Percentiles rank a stretch among this genome's conserved stretches.
phyloP scores from a whole-genome alignment of 345 rosid species.

The Eucalyptus sideroxylon region DNA sequence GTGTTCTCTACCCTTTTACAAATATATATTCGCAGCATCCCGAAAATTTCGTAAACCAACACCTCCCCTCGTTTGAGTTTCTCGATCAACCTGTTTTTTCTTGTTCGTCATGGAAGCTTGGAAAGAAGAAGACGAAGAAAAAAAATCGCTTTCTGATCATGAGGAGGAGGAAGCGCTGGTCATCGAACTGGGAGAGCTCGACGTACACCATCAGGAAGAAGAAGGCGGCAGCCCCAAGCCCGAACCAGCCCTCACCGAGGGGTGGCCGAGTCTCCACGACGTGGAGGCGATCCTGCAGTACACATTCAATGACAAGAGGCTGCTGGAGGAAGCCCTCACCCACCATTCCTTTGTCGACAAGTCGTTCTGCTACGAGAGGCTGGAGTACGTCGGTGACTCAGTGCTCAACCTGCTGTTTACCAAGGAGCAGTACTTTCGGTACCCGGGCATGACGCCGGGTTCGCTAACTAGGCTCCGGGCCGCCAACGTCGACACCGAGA shows the following conservation, averaged over 20 bases:
- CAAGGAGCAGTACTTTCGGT: constrained; percentile 12
- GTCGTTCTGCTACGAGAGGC: constrained; percentile 21
- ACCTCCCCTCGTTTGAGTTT: background rate
- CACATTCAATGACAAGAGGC: constrained; percentile 19
- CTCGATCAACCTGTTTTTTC: fast-evolving
- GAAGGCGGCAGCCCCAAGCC: background rate
- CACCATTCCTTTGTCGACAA: constrained; percentile 7
- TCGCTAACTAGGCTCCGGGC: constrained; percentile 53
- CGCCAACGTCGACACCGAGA: constrained; percentile 52
- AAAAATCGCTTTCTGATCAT: background rate
- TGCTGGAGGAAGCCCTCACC: constrained; percentile 52
- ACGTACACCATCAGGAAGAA: fast-evolving
- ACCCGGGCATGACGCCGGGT: constrained; percentile 33
- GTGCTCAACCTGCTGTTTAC: constrained; percentile 24
- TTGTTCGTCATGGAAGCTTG: background rate
- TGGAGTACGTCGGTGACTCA: constrained; percentile 49
- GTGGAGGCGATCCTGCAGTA: constrained; percentile 38
- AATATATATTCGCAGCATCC: background rate
- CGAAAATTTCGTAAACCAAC: too few relatives aligned
- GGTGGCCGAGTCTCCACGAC: constrained; percentile 1
- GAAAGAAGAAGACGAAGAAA: background rate
- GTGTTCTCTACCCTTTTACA: background rate
- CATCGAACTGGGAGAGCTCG: fast-evolving
- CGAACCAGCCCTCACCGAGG: fast-evolving
- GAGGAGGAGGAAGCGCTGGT: background rate